phyloP scores from a whole-genome alignment of 208 protist genomes.

The Crithidia thermophila region DNA sequence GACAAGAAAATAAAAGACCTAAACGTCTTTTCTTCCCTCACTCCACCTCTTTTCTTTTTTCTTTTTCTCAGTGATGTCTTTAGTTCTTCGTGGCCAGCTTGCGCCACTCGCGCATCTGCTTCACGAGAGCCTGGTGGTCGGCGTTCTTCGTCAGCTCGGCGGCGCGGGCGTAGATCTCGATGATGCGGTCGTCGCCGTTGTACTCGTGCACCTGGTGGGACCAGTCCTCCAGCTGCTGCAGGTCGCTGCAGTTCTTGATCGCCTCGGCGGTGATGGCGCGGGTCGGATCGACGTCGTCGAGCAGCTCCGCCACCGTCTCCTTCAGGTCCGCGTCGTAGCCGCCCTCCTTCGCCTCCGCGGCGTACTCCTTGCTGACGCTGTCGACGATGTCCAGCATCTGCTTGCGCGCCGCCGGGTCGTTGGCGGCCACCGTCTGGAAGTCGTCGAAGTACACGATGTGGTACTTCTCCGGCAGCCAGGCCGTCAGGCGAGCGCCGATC shows the following conservation, averaged over 20 bases:
- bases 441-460: conserved; percentile 91
- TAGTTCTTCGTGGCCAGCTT: conserved; percentile 69
- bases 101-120: conserved; percentile 78
- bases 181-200: conserved; percentile 86
- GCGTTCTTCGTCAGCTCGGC: conserved; percentile 80
- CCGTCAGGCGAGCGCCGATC: conserved; percentile 79
- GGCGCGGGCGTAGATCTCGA: conserved; percentile 85
- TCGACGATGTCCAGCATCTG: conserved; percentile 83
- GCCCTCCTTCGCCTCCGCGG: conserved; percentile 66
- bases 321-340: conserved; percentile 72
- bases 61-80: neutral
- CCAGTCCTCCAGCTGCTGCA: conserved; percentile 83
- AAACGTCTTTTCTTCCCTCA: neutral
- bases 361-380: conserved; percentile 81
- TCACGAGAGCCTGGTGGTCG: conserved; percentile 72
- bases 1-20: neutral
- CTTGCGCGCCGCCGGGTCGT: conserved; percentile 61
- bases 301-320: conserved; percentile 61
- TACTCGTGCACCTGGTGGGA: conserved; percentile 84
- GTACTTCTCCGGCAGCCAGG: conserved; percentile 91
- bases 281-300: conserved; percentile 81
- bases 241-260: conserved; percentile 68
- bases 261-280: conserved; percentile 72
- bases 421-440: conserved; percentile 88
- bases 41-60: conserved; percentile 3